Percentiles rank a stretch among this genome's conserved stretches.
Conservation (phyloP, 2,329 filamentous ascomycete genomes). For the Epichloe baconii region DNA sequence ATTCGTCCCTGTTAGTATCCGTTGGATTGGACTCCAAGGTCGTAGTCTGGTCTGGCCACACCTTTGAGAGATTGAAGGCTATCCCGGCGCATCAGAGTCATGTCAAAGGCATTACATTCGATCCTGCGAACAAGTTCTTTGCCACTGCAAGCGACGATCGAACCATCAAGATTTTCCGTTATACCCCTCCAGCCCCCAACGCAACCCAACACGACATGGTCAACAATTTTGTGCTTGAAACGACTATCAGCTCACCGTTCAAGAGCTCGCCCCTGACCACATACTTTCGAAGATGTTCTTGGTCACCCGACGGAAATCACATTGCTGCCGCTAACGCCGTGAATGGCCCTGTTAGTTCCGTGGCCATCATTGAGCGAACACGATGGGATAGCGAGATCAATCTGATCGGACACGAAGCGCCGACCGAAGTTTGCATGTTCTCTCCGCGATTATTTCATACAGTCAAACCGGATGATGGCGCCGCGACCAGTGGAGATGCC, state of each 20-base stretch:
- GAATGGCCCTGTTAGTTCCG: slow-evolving; percentile 92
- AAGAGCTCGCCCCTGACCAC: slow-evolving; percentile 86
- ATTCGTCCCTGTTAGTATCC: slow-evolving; percentile 90
- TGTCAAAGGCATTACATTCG: slow-evolving; percentile 97
- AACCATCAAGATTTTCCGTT: slow-evolving; percentile 92
- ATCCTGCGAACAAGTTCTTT: slow-evolving; percentile 98
- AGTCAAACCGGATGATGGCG: slow-evolving; percentile 46
- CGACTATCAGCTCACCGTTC: slow-evolving; percentile 81
- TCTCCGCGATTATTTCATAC: slow-evolving; percentile 81
- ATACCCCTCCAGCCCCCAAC: slow-evolving; percentile 80
- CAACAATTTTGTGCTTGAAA: slow-evolving; percentile 90
- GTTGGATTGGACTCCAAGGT: slow-evolving; percentile 96
- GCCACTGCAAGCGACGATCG: slow-evolving; percentile 95
- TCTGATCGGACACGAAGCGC: slow-evolving; percentile 90
- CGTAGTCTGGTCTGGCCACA: slow-evolving; percentile 95
- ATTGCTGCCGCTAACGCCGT: slow-evolving; percentile 95
- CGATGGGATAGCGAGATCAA: slow-evolving; percentile 96
- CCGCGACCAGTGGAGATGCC: slow-evolving; percentile 27
- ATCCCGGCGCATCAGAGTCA: slow-evolving; percentile 89
- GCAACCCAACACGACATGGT: slow-evolving; percentile 90
- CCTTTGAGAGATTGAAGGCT: slow-evolving; percentile 95
- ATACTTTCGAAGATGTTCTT: slow-evolving; percentile 91
- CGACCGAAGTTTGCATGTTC: slow-evolving; percentile 94
- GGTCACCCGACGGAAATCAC: slow-evolving; percentile 94
- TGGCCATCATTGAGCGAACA: slow-evolving; percentile 86